A percentile compares a stretch with the other conserved stretches of the same genome.
phyloP scores from a whole-genome alignment of 768 basidiomycete genomes.

The Tricholoma terreum region DNA sequence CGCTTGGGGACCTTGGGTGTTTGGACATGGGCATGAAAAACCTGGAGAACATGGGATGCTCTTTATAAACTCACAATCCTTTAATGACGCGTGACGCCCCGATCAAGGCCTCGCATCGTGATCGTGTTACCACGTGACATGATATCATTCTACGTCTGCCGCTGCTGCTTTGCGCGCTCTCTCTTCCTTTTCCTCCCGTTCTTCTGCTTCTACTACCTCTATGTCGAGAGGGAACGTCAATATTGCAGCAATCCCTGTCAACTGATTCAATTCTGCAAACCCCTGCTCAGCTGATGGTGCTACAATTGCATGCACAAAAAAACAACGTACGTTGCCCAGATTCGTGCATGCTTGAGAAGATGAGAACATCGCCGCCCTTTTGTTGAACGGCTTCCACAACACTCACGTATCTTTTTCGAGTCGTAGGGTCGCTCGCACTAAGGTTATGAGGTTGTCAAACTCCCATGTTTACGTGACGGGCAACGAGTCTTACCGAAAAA shows the following conservation, averaged over 20 bases:
- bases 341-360: slow-evolving; percentile 99
- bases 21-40: slow-evolving; percentile 3
- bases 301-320: slow-evolving; percentile 1
- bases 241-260: slow-evolving; percentile 94
- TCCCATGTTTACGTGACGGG: background rate
- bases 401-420: slow-evolving; percentile 79
- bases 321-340: slow-evolving; percentile 87
- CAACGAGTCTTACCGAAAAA: slow-evolving; percentile 68
- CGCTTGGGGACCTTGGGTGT: slow-evolving; percentile 11
- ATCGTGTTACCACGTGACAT: slow-evolving; percentile 17
- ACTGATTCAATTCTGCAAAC: slow-evolving; percentile 81
- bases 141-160: slow-evolving; percentile 22
- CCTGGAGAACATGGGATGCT: slow-evolving; percentile 1
- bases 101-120: slow-evolving; percentile 6
- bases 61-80: slow-evolving; percentile 10
- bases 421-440: slow-evolving; percentile 77
- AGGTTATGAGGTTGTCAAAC: background rate
- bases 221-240: slow-evolving; percentile 94
- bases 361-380: slow-evolving; percentile 89
- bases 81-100: slow-evolving; percentile 1
- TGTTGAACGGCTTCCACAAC: slow-evolving; percentile 87
- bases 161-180: slow-evolving; percentile 47
- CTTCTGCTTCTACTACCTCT: slow-evolving; percentile 93
- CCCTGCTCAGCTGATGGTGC: background rate
- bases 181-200: slow-evolving; percentile 76